These are phyloP conservation scores for Cadophora sp. DNA, from an alignment of 2,329 filamentous ascomycete species.

Conservation along the genomic window DNA sequence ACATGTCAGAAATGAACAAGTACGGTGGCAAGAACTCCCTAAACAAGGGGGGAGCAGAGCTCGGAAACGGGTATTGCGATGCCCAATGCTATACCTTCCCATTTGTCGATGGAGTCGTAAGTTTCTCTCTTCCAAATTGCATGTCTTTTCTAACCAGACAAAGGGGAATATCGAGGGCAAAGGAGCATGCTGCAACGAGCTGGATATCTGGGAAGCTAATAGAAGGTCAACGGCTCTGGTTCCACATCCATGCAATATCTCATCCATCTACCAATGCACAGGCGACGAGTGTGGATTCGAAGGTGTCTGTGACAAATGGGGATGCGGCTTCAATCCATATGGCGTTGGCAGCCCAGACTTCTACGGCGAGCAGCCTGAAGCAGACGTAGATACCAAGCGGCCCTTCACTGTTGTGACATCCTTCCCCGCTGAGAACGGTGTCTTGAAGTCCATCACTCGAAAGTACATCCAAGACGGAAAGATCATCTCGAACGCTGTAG, in stretches of 20 bases:
- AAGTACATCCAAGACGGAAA: conserved; percentile 63
- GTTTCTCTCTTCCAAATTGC: conserved; percentile 39
- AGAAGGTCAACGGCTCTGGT: conserved; percentile 62
- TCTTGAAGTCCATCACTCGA: conserved; percentile 59
- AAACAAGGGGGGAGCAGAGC: conserved; percentile 64
- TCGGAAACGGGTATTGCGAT: conserved; percentile 70
- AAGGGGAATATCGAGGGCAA: conserved; percentile 59
- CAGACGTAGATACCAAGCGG: conserved; percentile 55
- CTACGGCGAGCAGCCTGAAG: conserved; percentile 58
- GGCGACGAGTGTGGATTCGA: conserved; percentile 56
- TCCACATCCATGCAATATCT: conserved; percentile 44
- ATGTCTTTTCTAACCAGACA: conserved; percentile 42
- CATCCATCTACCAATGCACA: conserved; percentile 59
- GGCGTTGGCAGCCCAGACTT: conserved; percentile 62
- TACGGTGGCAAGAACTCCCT: conserved; percentile 64
- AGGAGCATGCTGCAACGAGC: conserved; percentile 71
- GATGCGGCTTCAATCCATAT: conserved; percentile 67
- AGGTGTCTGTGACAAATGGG: conserved; percentile 64
- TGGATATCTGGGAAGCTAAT: conserved; percentile 74
- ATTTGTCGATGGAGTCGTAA: conserved; percentile 59
- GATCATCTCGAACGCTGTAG: conserved; percentile 57
- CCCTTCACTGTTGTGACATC: conserved; percentile 65
- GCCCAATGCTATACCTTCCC: conserved; percentile 61
- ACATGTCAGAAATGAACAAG: conserved; percentile 68
- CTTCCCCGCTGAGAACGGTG: conserved; percentile 55